Evolutionary conservation across 495 filamentous ascomycete species (phyloP).

Genomic region (Pyrenopolyporus hunteri): DNA sequence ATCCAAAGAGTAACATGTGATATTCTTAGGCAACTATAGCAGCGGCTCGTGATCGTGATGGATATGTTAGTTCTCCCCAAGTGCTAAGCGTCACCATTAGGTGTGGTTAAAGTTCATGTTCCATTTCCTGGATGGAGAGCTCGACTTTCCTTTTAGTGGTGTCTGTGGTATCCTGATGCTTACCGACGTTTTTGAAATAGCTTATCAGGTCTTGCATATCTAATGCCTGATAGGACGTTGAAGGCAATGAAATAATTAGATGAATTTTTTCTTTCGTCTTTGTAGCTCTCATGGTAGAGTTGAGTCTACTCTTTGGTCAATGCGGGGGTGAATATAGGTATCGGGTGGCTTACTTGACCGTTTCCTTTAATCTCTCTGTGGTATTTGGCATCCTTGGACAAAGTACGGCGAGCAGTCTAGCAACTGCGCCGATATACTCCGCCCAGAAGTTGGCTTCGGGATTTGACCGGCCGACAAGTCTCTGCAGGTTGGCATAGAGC

Average conservation of each 20-base stretch:
- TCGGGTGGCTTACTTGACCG: constrained; percentile 41
- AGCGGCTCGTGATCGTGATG: constrained; percentile 14
- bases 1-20: constrained; percentile 4
- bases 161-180: constrained; percentile 32
- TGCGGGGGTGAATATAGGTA: not conserved
- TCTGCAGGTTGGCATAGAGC: constrained; percentile 47
- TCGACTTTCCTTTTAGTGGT: constrained; percentile 35
- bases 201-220: constrained; percentile 36
- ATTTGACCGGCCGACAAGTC: constrained; percentile 40
- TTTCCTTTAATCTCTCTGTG: constrained; percentile 23
- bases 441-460: constrained; percentile 52
- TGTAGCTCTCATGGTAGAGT: constrained; percentile 28
- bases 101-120: constrained; percentile 16
- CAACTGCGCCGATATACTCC: constrained; percentile 51
- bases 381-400: constrained; percentile 44
- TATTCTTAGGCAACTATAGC: constrained; percentile 16
- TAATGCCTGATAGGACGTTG: constrained; percentile 28
- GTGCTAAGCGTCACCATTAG: not conserved
- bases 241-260: constrained; percentile 41
- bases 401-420: constrained; percentile 42
- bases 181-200: constrained; percentile 43
- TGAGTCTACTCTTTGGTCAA: constrained; percentile 39
- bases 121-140: constrained; percentile 33
- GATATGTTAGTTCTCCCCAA: not conserved
- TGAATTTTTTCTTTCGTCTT: constrained; percentile 41